Evolutionary conservation across 768 basidiomycete genomes (phyloP), one percentile per base, ranked within the genome.

Genomic region (Podaxis sp.): DNA sequence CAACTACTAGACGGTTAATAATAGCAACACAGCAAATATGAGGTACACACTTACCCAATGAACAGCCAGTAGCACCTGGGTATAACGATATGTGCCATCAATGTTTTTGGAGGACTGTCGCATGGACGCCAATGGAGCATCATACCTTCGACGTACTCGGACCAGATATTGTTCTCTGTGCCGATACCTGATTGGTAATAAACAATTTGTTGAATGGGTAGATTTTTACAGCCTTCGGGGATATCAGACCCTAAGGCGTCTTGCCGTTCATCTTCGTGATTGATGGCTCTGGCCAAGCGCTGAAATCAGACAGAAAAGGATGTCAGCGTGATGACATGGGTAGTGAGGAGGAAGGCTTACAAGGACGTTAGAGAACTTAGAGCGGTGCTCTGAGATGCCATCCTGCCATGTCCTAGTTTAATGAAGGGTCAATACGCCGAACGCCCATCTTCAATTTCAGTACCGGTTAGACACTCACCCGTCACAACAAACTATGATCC

Each of bases 401-500:
- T 91, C 87, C 75, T 90, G 84, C 88, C 89, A 90, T 19, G 89
- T 91, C 48, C 89, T 91, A 55, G 28, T 17, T 30, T 15, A 44
- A 66, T 55, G 40, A n/a, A 52, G 4, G 11, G 40, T n/a, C 26
- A 44, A 24, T 33, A 22, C 11, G 17, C 17, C 17, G 46, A 46
- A 15, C 19, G 36, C 24, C 30, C 17, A 28, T 49, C 2, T 28
- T 6, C 19, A 9, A 12, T 5, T 12, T 0, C 26, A 15, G 48
- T 38, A n/a, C 13, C 15, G 24, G 59, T 17, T 48, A 30, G 13
- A 40, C 48, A 72, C 83, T 67, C 63, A 87, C 90, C 90, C 90
- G 68, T 92, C 90, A 65, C 90, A 92, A 67, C 88, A 91, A 40
- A 92, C 79, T 30, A 90, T 78, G 53, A 92, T 83, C 58, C 90